These are phyloP conservation scores for Coniella vitis DNA, from an alignment of 2,329 filamentous ascomycete genomes.

Conservation along the genomic window DNA sequence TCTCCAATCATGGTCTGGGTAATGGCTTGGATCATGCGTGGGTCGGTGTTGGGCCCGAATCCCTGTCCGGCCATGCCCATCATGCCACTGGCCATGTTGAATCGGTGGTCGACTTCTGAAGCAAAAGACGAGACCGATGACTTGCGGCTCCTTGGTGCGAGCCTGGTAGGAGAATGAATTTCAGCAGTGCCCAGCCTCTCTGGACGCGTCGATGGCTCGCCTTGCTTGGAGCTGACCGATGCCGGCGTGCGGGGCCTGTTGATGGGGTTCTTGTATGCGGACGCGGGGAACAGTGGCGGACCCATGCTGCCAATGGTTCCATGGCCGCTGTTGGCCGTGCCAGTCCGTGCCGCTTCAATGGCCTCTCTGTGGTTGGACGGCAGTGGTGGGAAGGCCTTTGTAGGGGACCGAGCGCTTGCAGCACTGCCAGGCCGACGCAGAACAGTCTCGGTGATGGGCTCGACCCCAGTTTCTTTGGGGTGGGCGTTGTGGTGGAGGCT, in stretches of 20 bases:
- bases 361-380: conserved; percentile 76
- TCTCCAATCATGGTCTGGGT: conserved; percentile 99
- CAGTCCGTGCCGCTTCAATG: conserved; percentile 70
- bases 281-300: conserved; percentile 77
- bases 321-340: conserved; percentile 41
- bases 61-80: conserved; percentile 48
- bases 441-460: conserved; percentile 30
- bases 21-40: conserved; percentile 97
- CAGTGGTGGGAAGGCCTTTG: conserved; percentile 57
- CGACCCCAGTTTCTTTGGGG: conserved; percentile 28
- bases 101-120: conserved; percentile 86
- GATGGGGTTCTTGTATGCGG: conserved; percentile 45
- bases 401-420: conserved; percentile 50
- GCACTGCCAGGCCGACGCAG: conserved; percentile 63
- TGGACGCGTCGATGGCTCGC: conserved; percentile 51
- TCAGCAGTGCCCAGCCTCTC: conserved; percentile 40
- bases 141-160: conserved; percentile 46
- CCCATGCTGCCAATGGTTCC: conserved; percentile 56
- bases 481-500: conserved; percentile 39
- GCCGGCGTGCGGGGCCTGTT: conserved; percentile 55
- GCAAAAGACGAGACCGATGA: conserved; percentile 94
- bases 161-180: conserved; percentile 41
- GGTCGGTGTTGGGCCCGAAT: conserved; percentile 71
- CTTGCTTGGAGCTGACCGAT: conserved; percentile 41
- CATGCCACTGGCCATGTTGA: conserved; percentile 62